These are phyloP conservation scores for Pythium aphanidermatum DNA, from an alignment of 352 stramenopile genomes.

Conservation along the genomic window DNA sequence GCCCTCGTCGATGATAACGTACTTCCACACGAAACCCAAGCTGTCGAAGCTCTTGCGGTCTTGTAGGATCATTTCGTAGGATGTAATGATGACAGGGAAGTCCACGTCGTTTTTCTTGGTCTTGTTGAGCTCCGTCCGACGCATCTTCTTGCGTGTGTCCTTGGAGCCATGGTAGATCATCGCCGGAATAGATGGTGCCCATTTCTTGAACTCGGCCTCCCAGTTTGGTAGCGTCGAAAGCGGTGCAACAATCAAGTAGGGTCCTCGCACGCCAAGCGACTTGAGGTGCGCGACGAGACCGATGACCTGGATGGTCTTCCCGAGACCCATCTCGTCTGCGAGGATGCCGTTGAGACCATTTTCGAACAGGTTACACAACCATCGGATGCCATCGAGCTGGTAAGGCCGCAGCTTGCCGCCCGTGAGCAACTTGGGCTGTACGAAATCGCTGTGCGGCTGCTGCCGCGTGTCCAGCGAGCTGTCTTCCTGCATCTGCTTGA, in stretches of 20 bases:
- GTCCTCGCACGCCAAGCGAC: constrained; percentile 83
- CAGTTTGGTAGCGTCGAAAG: constrained; percentile 98
- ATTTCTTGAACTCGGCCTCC: constrained; percentile 88
- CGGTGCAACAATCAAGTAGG: constrained; percentile 97
- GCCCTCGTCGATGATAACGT: constrained; percentile 97
- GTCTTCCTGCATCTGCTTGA: constrained; percentile 58
- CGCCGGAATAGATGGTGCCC: constrained; percentile 88
- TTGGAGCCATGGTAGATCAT: constrained; percentile 96
- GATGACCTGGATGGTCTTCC: constrained; percentile 91
- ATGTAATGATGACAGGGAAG: constrained; percentile 86
- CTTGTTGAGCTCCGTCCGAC: constrained; percentile 40
- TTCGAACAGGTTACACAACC: constrained; percentile 97
- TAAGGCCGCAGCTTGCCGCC: constrained; percentile 90
- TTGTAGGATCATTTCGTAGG: constrained; percentile 83
- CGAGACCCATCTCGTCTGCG: constrained; percentile 86
- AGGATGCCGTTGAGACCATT: constrained; percentile 94
- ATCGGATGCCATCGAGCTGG: constrained; percentile 95
- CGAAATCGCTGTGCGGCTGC: constrained; percentile 37
- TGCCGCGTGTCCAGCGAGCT: constrained; percentile 35
- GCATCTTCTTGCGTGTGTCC: constrained; percentile 37
- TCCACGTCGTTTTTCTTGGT: constrained; percentile 48
- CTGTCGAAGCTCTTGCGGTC: constrained; percentile 54
- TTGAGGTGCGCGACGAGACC: constrained; percentile 93
- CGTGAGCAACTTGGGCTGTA: constrained; percentile 70
- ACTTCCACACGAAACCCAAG: constrained; percentile 85